Conservation (phyloP, 2,329 filamentous ascomycete genomes). For the Arthrobotrys iridis region DNA sequence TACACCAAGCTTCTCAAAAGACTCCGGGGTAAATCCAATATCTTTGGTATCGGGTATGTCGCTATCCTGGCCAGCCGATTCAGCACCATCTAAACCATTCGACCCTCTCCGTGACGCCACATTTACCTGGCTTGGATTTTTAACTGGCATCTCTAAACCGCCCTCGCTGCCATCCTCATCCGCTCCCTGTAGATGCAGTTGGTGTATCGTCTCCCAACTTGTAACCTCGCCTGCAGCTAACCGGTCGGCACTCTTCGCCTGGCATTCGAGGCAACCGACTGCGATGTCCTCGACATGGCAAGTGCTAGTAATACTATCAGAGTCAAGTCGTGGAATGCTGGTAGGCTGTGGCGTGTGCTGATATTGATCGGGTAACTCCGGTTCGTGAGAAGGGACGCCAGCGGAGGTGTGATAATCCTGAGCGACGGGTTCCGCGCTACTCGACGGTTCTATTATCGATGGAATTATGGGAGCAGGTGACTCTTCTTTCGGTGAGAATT, state of each 20-base stretch:
- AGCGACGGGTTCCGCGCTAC: neutral
- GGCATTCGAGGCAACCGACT: constrained; percentile 48
- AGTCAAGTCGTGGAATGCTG: constrained; percentile 30
- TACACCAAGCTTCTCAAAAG: constrained; percentile 6
- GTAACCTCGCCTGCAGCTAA: constrained; percentile 30
- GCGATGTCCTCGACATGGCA: constrained; percentile 46
- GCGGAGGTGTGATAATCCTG: neutral
- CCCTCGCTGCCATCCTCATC: constrained; percentile 29
- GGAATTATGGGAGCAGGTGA: neutral
- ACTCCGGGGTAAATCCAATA: constrained; percentile 38
- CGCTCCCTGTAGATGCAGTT: constrained; percentile 29
- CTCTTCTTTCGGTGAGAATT: neutral
- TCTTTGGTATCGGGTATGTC: constrained; percentile 48
- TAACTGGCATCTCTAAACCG: constrained; percentile 34
- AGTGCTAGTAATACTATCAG: constrained; percentile 44
- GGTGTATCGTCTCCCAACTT: constrained; percentile 48
- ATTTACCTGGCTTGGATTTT: constrained; percentile 1
- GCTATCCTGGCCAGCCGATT: neutral
- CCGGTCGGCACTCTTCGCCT: constrained; percentile 40
- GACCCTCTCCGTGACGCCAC: neutral
- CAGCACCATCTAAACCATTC: neutral
- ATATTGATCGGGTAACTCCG: neutral
- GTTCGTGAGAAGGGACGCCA: neutral
- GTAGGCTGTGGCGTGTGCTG: neutral
- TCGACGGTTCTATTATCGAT: neutral